These are phyloP conservation scores for Zizania latifolia DNA, from an alignment of 176 grass and related monocot species.

Conservation along the genomic window DNA sequence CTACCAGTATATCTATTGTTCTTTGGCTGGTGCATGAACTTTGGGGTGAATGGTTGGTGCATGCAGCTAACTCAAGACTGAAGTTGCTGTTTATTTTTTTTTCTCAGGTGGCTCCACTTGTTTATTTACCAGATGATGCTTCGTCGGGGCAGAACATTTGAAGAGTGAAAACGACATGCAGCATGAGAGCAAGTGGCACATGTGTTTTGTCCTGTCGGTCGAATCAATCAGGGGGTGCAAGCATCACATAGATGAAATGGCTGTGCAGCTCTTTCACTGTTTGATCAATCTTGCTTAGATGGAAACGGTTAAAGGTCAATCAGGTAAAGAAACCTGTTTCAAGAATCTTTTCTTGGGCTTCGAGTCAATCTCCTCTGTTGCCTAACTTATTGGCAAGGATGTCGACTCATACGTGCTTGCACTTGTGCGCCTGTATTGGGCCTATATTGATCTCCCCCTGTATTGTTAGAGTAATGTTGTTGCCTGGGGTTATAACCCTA, in stretches of 20 bases:
- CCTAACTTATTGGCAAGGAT: no score
- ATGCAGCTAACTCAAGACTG: background rate
- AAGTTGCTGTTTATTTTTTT: background rate
- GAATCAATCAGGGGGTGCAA: slow-evolving; percentile 27
- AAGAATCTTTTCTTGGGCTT: no score
- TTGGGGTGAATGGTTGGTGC: background rate
- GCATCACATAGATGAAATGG: slow-evolving; percentile 10
- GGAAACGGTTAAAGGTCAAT: slow-evolving; percentile 42
- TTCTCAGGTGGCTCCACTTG: background rate
- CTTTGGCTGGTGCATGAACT: background rate
- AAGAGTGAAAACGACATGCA: slow-evolving; percentile 6
- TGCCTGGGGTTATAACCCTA: no score
- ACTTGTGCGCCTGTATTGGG: no score
- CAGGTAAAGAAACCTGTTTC: slow-evolving; percentile 16
- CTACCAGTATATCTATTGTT: background rate
- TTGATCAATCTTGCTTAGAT: slow-evolving; percentile 34
- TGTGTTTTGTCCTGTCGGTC: slow-evolving; percentile 35
- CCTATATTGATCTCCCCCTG: no score
- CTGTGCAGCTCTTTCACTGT: background rate
- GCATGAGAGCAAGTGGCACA: slow-evolving; percentile 19
- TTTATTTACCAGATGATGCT: slow-evolving; percentile 7
- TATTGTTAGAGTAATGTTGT: no score
- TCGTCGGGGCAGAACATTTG: slow-evolving; percentile 7
- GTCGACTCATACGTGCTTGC: no score
- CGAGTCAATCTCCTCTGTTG: no score